These are phyloP conservation scores for Rutstroemia sp. DNA, from an alignment of 2,329 filamentous ascomycete genomes.

Conservation along the genomic window DNA sequence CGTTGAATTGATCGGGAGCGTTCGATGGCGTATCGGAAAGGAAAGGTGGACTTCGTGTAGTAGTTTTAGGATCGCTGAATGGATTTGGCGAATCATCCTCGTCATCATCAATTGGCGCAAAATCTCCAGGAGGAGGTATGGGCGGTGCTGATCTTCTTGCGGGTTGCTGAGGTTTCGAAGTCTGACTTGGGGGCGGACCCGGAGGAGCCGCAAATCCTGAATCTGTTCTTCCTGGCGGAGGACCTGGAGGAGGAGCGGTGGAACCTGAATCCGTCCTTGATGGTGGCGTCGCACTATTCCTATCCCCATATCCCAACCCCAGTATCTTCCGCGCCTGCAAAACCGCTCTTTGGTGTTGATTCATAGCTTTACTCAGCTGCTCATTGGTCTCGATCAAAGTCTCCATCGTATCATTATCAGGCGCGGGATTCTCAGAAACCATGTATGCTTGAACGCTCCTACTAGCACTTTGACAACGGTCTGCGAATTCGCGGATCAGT, in stretches of 20 bases:
- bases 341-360: conserved; percentile 75
- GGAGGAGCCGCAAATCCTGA: conserved; percentile 6
- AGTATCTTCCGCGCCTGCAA: conserved; percentile 53
- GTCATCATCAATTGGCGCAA: conserved; percentile 20
- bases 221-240: conserved; percentile 14
- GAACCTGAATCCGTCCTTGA: conserved; percentile 12
- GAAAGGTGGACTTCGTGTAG: conserved; percentile 16
- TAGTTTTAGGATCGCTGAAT: conserved; percentile 23
- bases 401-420: conserved; percentile 91
- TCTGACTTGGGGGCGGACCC: conserved; percentile 12
- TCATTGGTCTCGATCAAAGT: conserved; percentile 93
- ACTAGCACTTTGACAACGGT: conserved; percentile 75
- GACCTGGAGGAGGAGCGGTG: conserved; percentile 5
- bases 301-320: conserved; percentile 31
- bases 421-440: conserved; percentile 65
- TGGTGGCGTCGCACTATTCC: conserved; percentile 15
- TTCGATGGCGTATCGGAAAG: conserved; percentile 19
- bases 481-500: conserved; percentile 85
- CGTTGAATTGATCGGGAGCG: conserved; percentile 24
- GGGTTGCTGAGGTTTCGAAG: conserved; percentile 1
- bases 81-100: conserved; percentile 21
- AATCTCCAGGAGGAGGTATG: conserved; percentile 25
- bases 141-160: conserved; percentile 14
- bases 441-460: conserved; percentile 83
- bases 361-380: conserved; percentile 74